A percentile compares a stretch with the other conserved stretches of the same genome.
phyloP scores from a whole-genome alignment of 2,329 filamentous ascomycete genomes.

The Aspergillus pseudonomiae region DNA sequence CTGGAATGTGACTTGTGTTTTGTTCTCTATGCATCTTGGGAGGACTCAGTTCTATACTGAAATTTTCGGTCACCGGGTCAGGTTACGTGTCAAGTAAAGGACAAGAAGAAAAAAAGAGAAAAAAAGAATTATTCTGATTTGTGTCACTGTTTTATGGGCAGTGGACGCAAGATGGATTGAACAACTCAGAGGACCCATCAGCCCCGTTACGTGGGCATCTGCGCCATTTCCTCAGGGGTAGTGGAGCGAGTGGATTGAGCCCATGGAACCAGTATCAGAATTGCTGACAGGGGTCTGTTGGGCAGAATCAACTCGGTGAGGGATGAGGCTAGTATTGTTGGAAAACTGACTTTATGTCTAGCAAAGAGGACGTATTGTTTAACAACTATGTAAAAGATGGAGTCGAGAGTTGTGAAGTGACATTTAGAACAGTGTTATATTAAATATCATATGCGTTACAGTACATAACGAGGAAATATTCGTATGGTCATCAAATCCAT shows the following conservation, averaged over 20 bases:
- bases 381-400: background rate
- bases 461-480: background rate
- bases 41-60: constrained; percentile 9
- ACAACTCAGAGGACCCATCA: constrained; percentile 9
- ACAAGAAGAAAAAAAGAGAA: constrained; percentile 11
- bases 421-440: background rate
- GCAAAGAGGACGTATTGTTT: background rate
- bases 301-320: background rate
- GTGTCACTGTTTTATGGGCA: constrained; percentile 5
- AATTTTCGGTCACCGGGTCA: constrained; percentile 5
- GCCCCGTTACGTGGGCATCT: background rate
- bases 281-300: background rate
- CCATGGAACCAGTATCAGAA: background rate
- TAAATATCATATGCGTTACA: background rate
- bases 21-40: constrained; percentile 4
- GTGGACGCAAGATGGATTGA: constrained; percentile 5
- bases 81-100: constrained; percentile 14
- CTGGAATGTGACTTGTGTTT: constrained; percentile 16
- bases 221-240: background rate
- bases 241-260: background rate
- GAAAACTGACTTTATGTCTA: background rate
- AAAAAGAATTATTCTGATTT: constrained; percentile 5
- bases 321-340: background rate
- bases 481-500: background rate
- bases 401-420: too few relatives aligned